These are phyloP conservation scores for Globisporangium solare DNA, from an alignment of 352 stramenopile species.

Conservation along the genomic window DNA sequence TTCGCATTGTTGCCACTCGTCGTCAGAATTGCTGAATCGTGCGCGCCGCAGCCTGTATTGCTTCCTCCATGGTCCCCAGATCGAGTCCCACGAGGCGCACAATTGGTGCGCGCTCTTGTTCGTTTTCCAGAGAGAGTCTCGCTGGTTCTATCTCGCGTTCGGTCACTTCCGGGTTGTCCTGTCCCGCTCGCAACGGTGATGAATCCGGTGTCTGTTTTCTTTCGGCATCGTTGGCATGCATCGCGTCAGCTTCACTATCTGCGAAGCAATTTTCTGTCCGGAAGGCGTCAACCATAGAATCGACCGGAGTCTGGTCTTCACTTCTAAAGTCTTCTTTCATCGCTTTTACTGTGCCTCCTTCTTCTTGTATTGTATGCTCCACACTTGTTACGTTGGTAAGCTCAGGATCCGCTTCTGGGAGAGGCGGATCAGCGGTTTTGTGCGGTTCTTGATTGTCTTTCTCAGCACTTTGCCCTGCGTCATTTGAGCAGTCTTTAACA, in stretches of 20 bases:
- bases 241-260: background rate
- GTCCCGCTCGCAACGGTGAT: no score
- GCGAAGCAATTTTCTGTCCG: background rate
- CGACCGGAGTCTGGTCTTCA: no score
- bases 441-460: background rate
- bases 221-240: no score
- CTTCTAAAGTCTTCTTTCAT: no score
- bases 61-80: slow-evolving; percentile 5
- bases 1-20: slow-evolving; percentile 6
- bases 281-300: no score
- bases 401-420: background rate
- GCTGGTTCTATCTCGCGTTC: background rate
- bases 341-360: no score
- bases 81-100: slow-evolving; percentile 4
- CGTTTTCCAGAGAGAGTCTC: background rate
- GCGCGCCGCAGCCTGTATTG: slow-evolving; percentile 11
- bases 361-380: background rate
- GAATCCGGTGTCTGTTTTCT: no score
- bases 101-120: background rate
- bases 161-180: background rate
- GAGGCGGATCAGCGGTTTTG: background rate
- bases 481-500: background rate
- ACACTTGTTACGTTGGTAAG: background rate
- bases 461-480: background rate
- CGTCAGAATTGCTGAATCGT: slow-evolving; percentile 22